Evolutionary conservation across 768 basidiomycete genomes (phyloP).

Genomic region (Russula dissimulans): DNA sequence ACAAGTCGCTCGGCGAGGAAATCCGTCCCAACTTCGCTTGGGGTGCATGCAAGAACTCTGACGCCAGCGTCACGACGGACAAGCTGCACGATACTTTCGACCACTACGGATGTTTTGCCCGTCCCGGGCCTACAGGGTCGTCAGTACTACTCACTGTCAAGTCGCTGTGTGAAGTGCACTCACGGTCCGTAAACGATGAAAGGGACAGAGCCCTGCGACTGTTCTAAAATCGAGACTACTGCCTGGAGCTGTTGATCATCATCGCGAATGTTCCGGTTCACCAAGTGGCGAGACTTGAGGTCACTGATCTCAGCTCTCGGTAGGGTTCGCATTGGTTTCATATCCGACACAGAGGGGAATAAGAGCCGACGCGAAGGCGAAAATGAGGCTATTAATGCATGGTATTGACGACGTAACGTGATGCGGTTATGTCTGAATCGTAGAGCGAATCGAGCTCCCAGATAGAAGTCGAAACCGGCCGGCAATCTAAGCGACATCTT

Average conservation of each 20-base stretch:
- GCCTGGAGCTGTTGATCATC: slow-evolving; percentile 44
- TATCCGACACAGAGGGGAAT: slow-evolving; percentile 36
- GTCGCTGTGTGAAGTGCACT: slow-evolving; percentile 20
- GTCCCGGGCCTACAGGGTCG: slow-evolving; percentile 30
- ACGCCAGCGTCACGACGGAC: slow-evolving; percentile 20
- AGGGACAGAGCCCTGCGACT: slow-evolving; percentile 38
- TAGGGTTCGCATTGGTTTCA: slow-evolving; percentile 19
- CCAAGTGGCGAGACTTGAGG: slow-evolving; percentile 18
- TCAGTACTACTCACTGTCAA: neutral
- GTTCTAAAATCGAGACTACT: slow-evolving; percentile 35
- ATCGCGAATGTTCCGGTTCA: slow-evolving; percentile 36
- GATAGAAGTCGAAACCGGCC: slow-evolving; percentile 32
- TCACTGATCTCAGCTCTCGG: slow-evolving; percentile 3
- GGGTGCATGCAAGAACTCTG: slow-evolving; percentile 30
- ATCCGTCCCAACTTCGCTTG: slow-evolving; percentile 30
- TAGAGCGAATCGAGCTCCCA: slow-evolving; percentile 36
- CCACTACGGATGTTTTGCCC: slow-evolving; percentile 31
- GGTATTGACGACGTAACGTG: slow-evolving; percentile 49
- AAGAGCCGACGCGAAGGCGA: slow-evolving; percentile 36
- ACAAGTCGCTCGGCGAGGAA: slow-evolving; percentile 25
- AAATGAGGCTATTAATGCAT: slow-evolving; percentile 42
- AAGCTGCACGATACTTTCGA: slow-evolving; percentile 31
- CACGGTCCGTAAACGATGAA: slow-evolving; percentile 61
- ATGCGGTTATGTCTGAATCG: slow-evolving; percentile 47
- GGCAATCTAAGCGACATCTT: slow-evolving; percentile 41